Percentiles rank a stretch among this genome's conserved stretches.
Conservation (phyloP, 2,329 filamentous ascomycete species). For the Geosmithia putterillii region DNA sequence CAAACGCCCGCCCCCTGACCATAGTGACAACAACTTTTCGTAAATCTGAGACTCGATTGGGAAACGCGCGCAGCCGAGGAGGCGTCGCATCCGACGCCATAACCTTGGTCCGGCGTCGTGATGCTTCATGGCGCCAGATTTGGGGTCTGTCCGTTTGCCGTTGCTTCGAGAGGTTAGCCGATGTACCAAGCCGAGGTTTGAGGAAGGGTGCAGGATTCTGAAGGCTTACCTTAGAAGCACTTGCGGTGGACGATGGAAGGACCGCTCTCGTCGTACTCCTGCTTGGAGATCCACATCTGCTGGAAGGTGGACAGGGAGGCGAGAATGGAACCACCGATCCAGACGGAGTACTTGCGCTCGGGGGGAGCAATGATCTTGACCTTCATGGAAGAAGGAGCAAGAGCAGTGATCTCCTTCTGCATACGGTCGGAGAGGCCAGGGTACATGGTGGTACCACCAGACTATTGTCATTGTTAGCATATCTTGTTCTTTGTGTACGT, state of each 20-base stretch:
- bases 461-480: slow-evolving; percentile 43
- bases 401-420: slow-evolving; percentile 99
- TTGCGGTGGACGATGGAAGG: slow-evolving; percentile 99
- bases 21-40: slow-evolving; percentile 41
- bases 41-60: slow-evolving; percentile 41
- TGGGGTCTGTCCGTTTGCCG: slow-evolving; percentile 14
- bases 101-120: slow-evolving; percentile 30
- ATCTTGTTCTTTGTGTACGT: slow-evolving; percentile 1
- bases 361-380: slow-evolving; percentile 99
- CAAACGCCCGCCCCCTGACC: slow-evolving; percentile 38
- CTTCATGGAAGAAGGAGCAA: slow-evolving; percentile 99
- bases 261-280: slow-evolving; percentile 99
- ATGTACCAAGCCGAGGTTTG: neutral
- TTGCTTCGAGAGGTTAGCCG: neutral
- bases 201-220: slow-evolving; percentile 4
- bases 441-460: slow-evolving; percentile 99
- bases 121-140: slow-evolving; percentile 20
- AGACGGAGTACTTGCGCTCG: slow-evolving; percentile 99
- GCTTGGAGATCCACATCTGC: slow-evolving; percentile 99
- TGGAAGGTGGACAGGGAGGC: slow-evolving; percentile 99
- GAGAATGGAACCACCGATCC: slow-evolving; percentile 99
- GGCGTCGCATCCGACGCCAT: slow-evolving; percentile 29
- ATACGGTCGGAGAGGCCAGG: slow-evolving; percentile 99
- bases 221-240: slow-evolving; percentile 72
- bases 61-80: slow-evolving; percentile 32